phyloP scores from a whole-genome alignment of 2,329 filamentous ascomycete genomes.

The Colletotrichum musae region DNA sequence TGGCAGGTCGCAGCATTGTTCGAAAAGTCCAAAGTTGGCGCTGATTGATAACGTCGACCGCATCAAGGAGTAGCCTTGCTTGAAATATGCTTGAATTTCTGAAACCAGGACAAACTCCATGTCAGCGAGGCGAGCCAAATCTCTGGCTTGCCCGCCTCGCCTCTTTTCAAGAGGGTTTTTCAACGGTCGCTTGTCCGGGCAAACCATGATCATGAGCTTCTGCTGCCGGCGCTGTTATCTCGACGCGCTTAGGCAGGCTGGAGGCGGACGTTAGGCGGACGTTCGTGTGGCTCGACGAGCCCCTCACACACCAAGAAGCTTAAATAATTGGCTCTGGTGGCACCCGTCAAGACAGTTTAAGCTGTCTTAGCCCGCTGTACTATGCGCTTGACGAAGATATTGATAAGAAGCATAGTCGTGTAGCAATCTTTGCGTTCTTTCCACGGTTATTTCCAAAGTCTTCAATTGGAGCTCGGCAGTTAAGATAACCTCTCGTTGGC shows the following conservation, averaged over 20 bases:
- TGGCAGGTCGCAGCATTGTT: constrained; percentile 32
- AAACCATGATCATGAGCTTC: constrained; percentile 14
- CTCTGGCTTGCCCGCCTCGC: background rate
- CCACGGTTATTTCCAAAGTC: background rate
- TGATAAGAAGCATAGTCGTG: background rate
- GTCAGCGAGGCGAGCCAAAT: constrained; percentile 17
- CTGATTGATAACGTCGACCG: background rate
- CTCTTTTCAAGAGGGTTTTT: too few relatives aligned
- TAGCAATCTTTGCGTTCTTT: background rate
- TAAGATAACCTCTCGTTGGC: constrained; percentile 4
- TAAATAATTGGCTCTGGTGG: constrained; percentile 3
- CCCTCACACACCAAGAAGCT: constrained; percentile 9
- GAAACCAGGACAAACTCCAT: constrained; percentile 6
- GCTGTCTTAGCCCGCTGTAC: background rate
- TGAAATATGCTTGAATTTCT: constrained; percentile 36
- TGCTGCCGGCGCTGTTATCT: constrained; percentile 8
- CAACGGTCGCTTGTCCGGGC: background rate
- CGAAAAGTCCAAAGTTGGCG: background rate
- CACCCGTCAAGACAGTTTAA: constrained; percentile 11
- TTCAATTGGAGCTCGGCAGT: constrained; percentile 11
- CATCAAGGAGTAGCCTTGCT: constrained; percentile 16
- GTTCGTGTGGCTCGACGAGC: constrained; percentile 6
- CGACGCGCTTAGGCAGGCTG: background rate
- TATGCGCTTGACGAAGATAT: constrained; percentile 1
- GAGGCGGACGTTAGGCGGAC: background rate